Evolutionary conservation across 2,329 filamentous ascomycete species (phyloP).

Genomic region (Cercospora canescens): DNA sequence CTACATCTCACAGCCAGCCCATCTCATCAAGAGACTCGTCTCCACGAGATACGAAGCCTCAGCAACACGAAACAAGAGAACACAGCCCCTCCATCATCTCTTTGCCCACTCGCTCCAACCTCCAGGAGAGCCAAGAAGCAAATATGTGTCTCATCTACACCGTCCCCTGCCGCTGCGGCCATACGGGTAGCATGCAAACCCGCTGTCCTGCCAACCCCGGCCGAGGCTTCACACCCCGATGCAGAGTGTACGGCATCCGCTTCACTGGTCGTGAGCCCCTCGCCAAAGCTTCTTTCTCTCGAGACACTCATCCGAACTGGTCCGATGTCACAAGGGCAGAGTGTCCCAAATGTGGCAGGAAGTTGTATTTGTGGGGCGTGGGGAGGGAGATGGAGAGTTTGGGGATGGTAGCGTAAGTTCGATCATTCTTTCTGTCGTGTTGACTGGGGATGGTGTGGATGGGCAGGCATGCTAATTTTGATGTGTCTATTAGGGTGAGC

Average conservation of each 20-base stretch:
- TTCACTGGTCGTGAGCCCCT: constrained; percentile 1
- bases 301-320: neutral
- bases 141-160: constrained; percentile 6
- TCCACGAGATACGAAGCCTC: neutral
- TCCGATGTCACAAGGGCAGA: neutral
- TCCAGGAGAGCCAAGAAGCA: neutral
- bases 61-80: neutral
- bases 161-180: constrained; percentile 8
- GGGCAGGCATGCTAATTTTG: neutral
- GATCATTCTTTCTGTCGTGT: neutral
- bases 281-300: neutral
- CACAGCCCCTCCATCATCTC: neutral
- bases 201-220: constrained; percentile 9
- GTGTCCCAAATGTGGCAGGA: neutral
- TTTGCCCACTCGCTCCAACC: neutral
- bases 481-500: neutral
- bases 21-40: neutral
- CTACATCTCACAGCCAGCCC: neutral
- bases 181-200: neutral
- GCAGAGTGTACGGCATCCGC: neutral
- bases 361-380: constrained; percentile 7
- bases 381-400: constrained; percentile 1
- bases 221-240: constrained; percentile 1
- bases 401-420: neutral
- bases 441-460: neutral